Base-by-base conservation (phyloP, 768 basidiomycete genomes). In the Amanita polypyramis region DNA sequence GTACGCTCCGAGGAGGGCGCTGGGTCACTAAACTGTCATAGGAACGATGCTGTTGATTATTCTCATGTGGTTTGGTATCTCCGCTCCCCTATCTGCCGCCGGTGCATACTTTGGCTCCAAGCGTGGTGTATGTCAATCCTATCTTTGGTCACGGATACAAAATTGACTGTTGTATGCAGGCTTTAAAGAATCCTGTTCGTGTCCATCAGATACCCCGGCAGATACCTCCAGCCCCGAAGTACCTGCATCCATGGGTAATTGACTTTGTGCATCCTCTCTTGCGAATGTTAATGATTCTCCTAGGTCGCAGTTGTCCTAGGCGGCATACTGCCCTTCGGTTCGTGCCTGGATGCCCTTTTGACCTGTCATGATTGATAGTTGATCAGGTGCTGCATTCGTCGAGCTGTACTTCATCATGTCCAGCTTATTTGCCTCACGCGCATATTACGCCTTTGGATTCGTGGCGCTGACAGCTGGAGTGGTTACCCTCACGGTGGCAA, bases 381-480 rank as follows among this genome's bases (percentile, higher is more conserved):
- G 15, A 15, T n/a, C 49, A 89, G 87, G 91, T 45, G 94, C 95
- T 40, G 92, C 90, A 2, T 97, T 96, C 57, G 88, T 97, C 52
- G 95, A 97, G 62, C 67, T 96, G 9, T 96, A 91, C 64, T 96
- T 93, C 60, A 80, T 95, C 37, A 71, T 97, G 50, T 89, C 91
- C 10, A 87, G 83, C 57, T 72, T 97, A 21, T 98, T 96, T 57
- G 93, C 93, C 19, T 85, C 90, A 8, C 77, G 89, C 29, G 87
- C 85, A 38, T 95, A 93, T 67, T 97, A 96, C 62, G 95, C 95
- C 9, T 97, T 97, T 60, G 95, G 95, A 12, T 97, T 97, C 69
- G 66, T 97, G 37, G 86, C 91, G 21, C 67, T 97, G 46, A 94
- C 92, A 0, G 85, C 85, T 43, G 74, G 76, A 11, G 80, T 97